Evolutionary conservation across 306 rosid genomes (phyloP), one percentile per base, ranked within the genome.

Genomic region (Fagus sylvatica): DNA sequence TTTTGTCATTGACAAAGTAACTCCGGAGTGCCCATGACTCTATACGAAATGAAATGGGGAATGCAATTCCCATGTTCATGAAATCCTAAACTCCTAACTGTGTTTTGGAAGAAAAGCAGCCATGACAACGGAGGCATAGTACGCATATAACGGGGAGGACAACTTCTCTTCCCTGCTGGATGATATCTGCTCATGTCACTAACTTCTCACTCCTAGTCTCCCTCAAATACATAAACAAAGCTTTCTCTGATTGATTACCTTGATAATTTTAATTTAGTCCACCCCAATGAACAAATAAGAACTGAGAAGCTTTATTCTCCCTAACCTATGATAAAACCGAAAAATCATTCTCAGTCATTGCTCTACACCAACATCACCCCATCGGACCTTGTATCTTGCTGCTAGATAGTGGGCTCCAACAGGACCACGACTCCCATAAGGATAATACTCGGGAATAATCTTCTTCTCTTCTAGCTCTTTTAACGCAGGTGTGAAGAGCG

Each of bases 321-420:
- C 65, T 37, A 75, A 66, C 28, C 28, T 80, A 48, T 13, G 66
- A 73, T 11, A 76, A 43, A 37, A 36, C 41, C 60, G 15, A 73
- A 74, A 70, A 56, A 79, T 77, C 76, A 64, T 51, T 34, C 30
- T 46, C 36, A 42, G 74, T 73, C 65, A 90, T 68, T 78, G 84
- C 17, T 91, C 95, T 53, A 77, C 0, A 9, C 86, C 90, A 69
- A 91, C 85, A 70, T 93, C 98, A 8, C 98, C 98, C 98, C 98
- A 93, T 51, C 95, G 84, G 16, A 93, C 93, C 0, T 90, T 86
- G 88, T 93, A 81, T 78, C 85, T 81, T 55, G 98, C 94, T 1
- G 97, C 98, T 48, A 93, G 95, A 74, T 93, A 93, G 85, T 93
- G 97, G 41, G 98, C 95, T 57, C 98, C 96, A 3, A 87, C 95